Conservation (phyloP, 1,284 basidiomycete species). For the Athelia sp. region DNA sequence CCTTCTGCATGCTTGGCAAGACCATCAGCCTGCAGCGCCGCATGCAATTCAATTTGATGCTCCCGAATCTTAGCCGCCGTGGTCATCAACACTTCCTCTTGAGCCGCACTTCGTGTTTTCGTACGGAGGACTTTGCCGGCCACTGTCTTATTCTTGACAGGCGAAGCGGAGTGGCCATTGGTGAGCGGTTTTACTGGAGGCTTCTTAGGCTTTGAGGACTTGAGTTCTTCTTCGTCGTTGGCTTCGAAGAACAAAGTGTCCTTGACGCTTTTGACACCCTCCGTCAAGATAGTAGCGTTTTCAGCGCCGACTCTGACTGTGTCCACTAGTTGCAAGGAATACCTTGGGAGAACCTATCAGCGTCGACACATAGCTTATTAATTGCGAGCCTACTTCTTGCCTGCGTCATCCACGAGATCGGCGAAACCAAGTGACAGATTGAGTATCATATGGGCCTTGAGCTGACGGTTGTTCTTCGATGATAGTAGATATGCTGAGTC, state of each 20-base stretch:
- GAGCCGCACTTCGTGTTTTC: slow-evolving; percentile 76
- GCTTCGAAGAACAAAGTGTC: slow-evolving; percentile 88
- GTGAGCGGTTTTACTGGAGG: slow-evolving; percentile 42
- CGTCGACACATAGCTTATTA: neutral
- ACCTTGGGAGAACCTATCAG: slow-evolving; percentile 40
- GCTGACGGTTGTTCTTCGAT: slow-evolving; percentile 68
- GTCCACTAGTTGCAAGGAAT: slow-evolving; percentile 87
- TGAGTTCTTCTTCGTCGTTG: slow-evolving; percentile 47
- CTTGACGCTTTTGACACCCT: slow-evolving; percentile 78
- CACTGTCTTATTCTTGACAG: slow-evolving; percentile 64
- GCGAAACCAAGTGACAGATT: slow-evolving; percentile 84
- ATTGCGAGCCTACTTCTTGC: slow-evolving; percentile 56
- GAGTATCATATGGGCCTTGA: slow-evolving; percentile 84
- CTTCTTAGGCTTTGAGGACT: slow-evolving; percentile 57
- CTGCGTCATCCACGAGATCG: slow-evolving; percentile 72
- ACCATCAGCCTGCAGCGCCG: slow-evolving; percentile 77
- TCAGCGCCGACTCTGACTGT: slow-evolving; percentile 78
- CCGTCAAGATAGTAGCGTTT: slow-evolving; percentile 72
- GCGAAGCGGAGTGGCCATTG: slow-evolving; percentile 51
- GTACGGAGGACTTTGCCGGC: slow-evolving; percentile 82
- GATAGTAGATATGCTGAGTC: slow-evolving; percentile 84
- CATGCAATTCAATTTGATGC: slow-evolving; percentile 87
- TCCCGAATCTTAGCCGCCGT: slow-evolving; percentile 72
- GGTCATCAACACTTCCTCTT: slow-evolving; percentile 75
- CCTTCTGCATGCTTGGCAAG: slow-evolving; percentile 81